A percentile compares a stretch with the other conserved stretches of the same genome.
These are phyloP conservation scores for Croton laevigatus DNA, from an alignment of 441 rosid species.

Conservation along the genomic window DNA sequence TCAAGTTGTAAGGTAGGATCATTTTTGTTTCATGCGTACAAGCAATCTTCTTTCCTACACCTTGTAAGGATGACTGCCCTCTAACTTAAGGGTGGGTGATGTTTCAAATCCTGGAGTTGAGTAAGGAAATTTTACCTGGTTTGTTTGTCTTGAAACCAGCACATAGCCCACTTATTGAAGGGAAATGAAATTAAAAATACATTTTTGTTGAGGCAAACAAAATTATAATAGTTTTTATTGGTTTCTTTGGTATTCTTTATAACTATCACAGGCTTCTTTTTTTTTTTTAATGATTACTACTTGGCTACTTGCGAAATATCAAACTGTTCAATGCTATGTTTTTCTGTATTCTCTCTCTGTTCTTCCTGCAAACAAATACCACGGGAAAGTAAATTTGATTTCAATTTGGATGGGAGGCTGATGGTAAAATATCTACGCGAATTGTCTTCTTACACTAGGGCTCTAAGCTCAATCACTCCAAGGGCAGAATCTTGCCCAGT, in stretches of 20 bases:
- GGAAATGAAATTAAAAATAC: constrained; percentile 21
- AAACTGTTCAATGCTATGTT: not conserved
- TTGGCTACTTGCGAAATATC: not conserved
- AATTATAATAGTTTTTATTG: not conserved
- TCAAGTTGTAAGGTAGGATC: constrained; percentile 28
- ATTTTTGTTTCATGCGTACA: constrained; percentile 35
- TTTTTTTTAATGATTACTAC: not conserved
- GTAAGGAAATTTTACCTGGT: constrained; percentile 9
- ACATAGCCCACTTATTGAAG: constrained; percentile 11
- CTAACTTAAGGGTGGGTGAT: constrained; percentile 12
- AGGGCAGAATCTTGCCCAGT: no score
- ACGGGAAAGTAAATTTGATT: not conserved
- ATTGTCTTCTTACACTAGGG: not conserved
- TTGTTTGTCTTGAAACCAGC: constrained; percentile 18
- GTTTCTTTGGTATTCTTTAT: not conserved
- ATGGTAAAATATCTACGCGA: not conserved
- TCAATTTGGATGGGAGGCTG: not conserved
- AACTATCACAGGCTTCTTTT: not conserved
- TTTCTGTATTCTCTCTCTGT: not conserved
- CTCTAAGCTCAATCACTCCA: no score
- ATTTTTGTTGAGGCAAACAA: constrained; percentile 12
- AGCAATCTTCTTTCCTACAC: constrained; percentile 24
- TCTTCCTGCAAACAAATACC: not conserved
- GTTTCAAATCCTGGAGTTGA: constrained; percentile 9
- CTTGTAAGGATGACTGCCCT: constrained; percentile 15